These are phyloP conservation scores for Nicotiana tabacum DNA, from an alignment of 257 asterid species.

Conservation along the genomic window DNA sequence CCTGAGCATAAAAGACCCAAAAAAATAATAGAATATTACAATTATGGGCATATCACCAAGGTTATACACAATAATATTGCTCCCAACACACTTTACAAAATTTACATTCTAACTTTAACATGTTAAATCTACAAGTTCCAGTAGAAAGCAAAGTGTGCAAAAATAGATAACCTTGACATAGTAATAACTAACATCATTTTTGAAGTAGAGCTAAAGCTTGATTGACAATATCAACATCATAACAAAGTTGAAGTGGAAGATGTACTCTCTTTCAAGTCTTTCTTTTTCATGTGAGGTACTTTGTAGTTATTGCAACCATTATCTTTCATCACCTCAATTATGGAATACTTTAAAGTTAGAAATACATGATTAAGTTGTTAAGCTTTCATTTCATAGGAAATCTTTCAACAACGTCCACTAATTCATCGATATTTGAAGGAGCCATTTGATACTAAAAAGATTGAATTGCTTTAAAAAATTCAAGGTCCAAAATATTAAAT, in stretches of 20 bases:
- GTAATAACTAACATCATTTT: not conserved
- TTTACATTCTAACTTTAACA: not conserved
- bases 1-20: too few relatives aligned
- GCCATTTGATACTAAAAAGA: not conserved
- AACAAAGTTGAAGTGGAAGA: not conserved
- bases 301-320: constrained; percentile 1
- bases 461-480: not conserved
- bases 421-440: not conserved
- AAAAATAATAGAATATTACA: too few relatives aligned
- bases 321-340: constrained; percentile 12
- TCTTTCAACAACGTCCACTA: constrained; percentile 10
- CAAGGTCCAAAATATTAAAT: constrained; percentile 11
- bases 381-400: not conserved
- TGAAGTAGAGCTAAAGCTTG: not conserved
- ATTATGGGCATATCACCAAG: too few relatives aligned
- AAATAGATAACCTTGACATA: not conserved
- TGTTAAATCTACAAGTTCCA: not conserved
- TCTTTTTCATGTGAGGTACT: constrained; percentile 1
- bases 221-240: not conserved
- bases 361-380: constrained; percentile 3
- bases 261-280: not conserved
- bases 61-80: not conserved
- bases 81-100: not conserved
- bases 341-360: not conserved
- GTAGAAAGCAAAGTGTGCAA: not conserved